phyloP scores from a whole-genome alignment of 1,284 basidiomycete genomes.

The Anthracocystis walkeri region DNA sequence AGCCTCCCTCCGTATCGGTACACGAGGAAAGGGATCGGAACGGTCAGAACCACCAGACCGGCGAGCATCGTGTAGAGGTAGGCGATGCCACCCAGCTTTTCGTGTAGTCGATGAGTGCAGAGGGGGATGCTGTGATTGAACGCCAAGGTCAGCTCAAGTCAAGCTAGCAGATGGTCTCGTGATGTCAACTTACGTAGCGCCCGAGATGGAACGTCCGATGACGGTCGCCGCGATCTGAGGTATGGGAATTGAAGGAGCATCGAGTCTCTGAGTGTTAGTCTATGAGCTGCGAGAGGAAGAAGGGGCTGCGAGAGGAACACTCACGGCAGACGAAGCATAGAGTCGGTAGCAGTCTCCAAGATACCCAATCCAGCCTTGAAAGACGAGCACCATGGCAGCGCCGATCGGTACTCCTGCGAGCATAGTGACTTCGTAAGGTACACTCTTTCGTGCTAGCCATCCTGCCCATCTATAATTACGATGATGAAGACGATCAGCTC shows the following conservation, averaged over 20 bases:
- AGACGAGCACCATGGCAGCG: slow-evolving; percentile 44
- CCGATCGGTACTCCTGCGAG: slow-evolving; percentile 43
- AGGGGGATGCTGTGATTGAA: slow-evolving; percentile 28
- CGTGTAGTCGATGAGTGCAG: slow-evolving; percentile 29
- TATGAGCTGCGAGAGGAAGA: too few relatives aligned
- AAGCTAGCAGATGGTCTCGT: not conserved
- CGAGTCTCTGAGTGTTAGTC: too few relatives aligned
- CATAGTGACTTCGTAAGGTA: slow-evolving; percentile 37
- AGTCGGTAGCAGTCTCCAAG: slow-evolving; percentile 47
- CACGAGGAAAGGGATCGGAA: slow-evolving; percentile 25
- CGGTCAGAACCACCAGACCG: slow-evolving; percentile 29
- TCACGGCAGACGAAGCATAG: slow-evolving; percentile 45
- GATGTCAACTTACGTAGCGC: slow-evolving; percentile 30
- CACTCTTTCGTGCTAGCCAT: slow-evolving; percentile 24
- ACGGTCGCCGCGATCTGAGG: slow-evolving; percentile 43
- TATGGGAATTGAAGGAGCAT: too few relatives aligned
- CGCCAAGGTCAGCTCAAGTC: not conserved
- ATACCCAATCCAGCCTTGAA: slow-evolving; percentile 50
- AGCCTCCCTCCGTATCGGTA: slow-evolving; percentile 22
- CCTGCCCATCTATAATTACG: slow-evolving; percentile 27
- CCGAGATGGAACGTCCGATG: slow-evolving; percentile 40
- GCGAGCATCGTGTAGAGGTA: slow-evolving; percentile 42
- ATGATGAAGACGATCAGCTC: not conserved
- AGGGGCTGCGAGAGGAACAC: not conserved
- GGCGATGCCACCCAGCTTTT: slow-evolving; percentile 40